Conservation (phyloP, 768 basidiomycete species). For the Mycena sanguinolenta region DNA sequence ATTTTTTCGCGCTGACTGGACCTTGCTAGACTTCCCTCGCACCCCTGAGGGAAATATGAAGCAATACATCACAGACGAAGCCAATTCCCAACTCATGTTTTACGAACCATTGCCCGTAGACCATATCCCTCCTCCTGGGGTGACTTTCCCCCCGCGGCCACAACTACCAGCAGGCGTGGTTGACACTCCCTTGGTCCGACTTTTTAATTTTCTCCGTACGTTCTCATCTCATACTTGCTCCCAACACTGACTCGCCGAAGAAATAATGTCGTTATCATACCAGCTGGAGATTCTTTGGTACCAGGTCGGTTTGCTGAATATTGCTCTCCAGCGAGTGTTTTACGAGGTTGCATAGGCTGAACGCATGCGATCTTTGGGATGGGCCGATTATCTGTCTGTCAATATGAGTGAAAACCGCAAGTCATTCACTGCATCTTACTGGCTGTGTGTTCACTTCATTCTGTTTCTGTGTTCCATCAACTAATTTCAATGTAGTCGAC, state of each 20-base stretch:
- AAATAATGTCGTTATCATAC: conserved; percentile 93
- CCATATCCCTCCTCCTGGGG: conserved; percentile 54
- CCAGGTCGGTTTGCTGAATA: conserved; percentile 58
- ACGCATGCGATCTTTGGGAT: conserved; percentile 87
- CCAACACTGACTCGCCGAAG: conserved; percentile 52
- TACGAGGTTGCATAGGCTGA: conserved; percentile 62
- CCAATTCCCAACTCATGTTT: conserved; percentile 73
- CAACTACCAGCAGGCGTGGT: conserved; percentile 72
- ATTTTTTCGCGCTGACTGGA: not conserved
- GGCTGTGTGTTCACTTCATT: conserved; percentile 71
- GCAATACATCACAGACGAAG: conserved; percentile 79
- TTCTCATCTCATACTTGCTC: conserved; percentile 5
- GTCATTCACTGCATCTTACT: conserved; percentile 83
- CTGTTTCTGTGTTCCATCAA: not conserved
- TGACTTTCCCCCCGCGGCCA: conserved; percentile 58
- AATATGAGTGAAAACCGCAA: conserved; percentile 79
- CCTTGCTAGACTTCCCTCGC: conserved; percentile 75
- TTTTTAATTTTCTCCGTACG: conserved; percentile 93
- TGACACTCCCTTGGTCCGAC: conserved; percentile 86
- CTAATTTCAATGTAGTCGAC: conserved; percentile 23
- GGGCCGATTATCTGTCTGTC: conserved; percentile 82
- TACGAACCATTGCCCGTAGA: conserved; percentile 67
- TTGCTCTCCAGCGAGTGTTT: conserved; percentile 31
- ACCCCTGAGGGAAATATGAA: conserved; percentile 73
- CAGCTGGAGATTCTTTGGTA: conserved; percentile 92